Conservation (phyloP, 2,329 filamentous ascomycete species). For the Epichloe bromicola region DNA sequence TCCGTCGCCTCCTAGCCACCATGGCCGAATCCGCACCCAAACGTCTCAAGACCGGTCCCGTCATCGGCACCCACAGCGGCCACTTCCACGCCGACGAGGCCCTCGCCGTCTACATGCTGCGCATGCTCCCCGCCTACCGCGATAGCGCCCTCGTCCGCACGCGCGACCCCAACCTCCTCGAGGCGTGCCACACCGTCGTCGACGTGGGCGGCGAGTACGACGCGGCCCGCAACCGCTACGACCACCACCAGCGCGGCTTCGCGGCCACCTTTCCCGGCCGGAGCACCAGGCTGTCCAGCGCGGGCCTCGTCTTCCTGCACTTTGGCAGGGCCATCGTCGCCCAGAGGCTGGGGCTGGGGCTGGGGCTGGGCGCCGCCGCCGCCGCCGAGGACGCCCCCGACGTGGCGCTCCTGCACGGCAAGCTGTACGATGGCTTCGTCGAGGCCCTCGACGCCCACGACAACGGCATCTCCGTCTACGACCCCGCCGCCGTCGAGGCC, state of each 20-base stretch:
- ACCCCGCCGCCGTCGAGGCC: conserved; percentile 52
- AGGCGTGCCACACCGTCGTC: conserved; percentile 83
- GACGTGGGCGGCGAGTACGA: conserved; percentile 97
- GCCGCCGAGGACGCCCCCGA: conserved; percentile 48
- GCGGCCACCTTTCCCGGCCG: conserved; percentile 70
- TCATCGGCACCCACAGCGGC: conserved; percentile 91
- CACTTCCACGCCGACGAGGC: conserved; percentile 99
- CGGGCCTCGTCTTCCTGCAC: conserved; percentile 90
- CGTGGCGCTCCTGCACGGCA: conserved; percentile 65
- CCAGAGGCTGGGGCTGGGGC: conserved; percentile 19
- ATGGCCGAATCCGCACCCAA: conserved; percentile 59
- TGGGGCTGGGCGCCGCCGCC: too few species aligned
- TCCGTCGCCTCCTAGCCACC: conserved; percentile 17
- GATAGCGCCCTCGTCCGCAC: conserved; percentile 68
- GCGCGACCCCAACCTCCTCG: conserved; percentile 66
- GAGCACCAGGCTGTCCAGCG: conserved; percentile 80
- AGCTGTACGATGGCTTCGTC: conserved; percentile 86
- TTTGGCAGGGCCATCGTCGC: conserved; percentile 80
- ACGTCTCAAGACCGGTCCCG: conserved; percentile 54
- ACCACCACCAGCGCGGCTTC: conserved; percentile 96
- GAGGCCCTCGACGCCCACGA: conserved; percentile 96
- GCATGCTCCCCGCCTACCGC: conserved; percentile 69
- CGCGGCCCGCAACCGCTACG: conserved; percentile 62
- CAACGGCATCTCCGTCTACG: conserved; percentile 81
- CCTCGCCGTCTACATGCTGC: conserved; percentile 90